Evolutionary conservation across 345 rosid species (phyloP), one percentile per base, ranked within the genome.

Genomic region (Pistacia atlantica): DNA sequence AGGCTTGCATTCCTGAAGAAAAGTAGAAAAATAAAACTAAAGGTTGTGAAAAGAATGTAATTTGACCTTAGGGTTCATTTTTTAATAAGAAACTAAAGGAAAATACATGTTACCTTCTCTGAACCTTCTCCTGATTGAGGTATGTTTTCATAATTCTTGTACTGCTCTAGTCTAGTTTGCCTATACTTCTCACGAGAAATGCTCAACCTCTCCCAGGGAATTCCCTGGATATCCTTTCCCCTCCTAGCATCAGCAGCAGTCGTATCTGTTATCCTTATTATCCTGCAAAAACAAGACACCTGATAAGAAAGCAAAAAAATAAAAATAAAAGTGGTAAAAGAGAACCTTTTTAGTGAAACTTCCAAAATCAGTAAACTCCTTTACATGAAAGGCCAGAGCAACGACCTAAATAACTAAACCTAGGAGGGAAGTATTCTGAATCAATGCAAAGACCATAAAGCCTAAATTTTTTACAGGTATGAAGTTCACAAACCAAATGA

Each of bases 181-280:
- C 89, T 82, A 56, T 88, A 88, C 74, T 84, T 81, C 58, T 86
- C 89, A 2, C 91, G 81, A 35, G 91, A 73, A 51, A 88, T 83
- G 35, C 86, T 86, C 73, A 88, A 75, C 42, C 86, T 84, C 38
- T 84, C 86, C 91, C 91, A 88, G 49, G 91, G 91, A 77, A 88
- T 88, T 18, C 87, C 91, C 75, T 88, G 89, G 69, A 88, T 86
- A 76, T 88, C 91, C 79, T 77, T 86, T 59, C 89, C 91, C 70
- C 74, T 79, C 77, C 91, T 83, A 79, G 91, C 87, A 74, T 88
- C 86, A 11, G 89, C 84, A 64, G 89, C 83, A 48, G 87, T 84
- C 8, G 86, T 86, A 75, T 88, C 91, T 16, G 84, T 67, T 62
- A 86, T 75, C 78, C 78, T 78, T 84, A 62, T 74, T 79, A 69